phyloP scores from a whole-genome alignment of 2,329 filamentous ascomycete genomes.

The Calonectria leucothoes region DNA sequence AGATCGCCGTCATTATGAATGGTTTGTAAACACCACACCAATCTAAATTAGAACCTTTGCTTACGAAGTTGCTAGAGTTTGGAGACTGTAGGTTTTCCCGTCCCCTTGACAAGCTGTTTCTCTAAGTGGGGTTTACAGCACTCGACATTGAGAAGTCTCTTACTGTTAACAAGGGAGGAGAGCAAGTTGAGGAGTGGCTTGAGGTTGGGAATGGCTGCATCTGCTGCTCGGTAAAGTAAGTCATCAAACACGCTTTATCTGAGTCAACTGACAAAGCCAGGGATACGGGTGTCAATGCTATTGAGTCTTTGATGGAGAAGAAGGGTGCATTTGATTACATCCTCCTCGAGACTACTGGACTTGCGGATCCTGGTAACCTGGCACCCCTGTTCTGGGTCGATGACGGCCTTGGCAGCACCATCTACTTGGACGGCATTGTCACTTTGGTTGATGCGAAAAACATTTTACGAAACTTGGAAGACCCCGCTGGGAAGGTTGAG shows the following conservation, averaged over 20 bases:
- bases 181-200: constrained; percentile 92
- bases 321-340: constrained; percentile 98
- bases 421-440: constrained; percentile 97
- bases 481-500: constrained; percentile 67
- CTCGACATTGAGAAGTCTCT: constrained; percentile 96
- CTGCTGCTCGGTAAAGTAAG: constrained; percentile 94
- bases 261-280: constrained; percentile 56
- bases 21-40: constrained; percentile 54
- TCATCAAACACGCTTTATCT: constrained; percentile 11
- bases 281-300: constrained; percentile 92
- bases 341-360: constrained; percentile 92
- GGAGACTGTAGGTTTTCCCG: constrained; percentile 73
- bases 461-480: constrained; percentile 83
- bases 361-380: constrained; percentile 95
- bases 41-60: not conserved
- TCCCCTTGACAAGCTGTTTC: not conserved
- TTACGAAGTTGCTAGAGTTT: constrained; percentile 69
- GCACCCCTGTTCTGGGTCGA: constrained; percentile 98
- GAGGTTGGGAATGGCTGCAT: constrained; percentile 97
- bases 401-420: constrained; percentile 92
- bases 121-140: constrained; percentile 61
- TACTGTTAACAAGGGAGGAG: constrained; percentile 85
- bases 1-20: constrained; percentile 97
- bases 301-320: constrained; percentile 95
- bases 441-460: constrained; percentile 97